Evolutionary conservation across 352 stramenopile species (phyloP).

Genomic region (Pythium graminicola): DNA sequence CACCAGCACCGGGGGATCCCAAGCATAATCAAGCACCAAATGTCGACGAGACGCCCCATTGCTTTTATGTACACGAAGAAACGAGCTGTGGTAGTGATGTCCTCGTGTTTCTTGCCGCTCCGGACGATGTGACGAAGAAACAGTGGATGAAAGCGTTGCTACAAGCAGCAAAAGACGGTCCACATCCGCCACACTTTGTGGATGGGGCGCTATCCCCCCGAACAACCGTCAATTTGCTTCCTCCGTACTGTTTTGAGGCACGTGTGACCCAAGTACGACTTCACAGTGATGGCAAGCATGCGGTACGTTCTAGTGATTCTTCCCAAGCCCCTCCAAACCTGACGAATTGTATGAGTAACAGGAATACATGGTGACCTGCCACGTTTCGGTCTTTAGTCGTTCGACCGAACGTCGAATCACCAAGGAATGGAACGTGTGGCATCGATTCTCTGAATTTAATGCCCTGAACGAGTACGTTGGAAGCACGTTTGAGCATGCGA

Average conservation of each 20-base stretch:
- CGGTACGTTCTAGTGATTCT: slow-evolving; percentile 22
- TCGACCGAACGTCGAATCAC: slow-evolving; percentile 33
- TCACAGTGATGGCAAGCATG: slow-evolving; percentile 40
- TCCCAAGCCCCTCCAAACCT: not conserved
- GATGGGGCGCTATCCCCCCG: slow-evolving; percentile 35
- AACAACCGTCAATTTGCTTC: slow-evolving; percentile 26
- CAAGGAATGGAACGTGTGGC: slow-evolving; percentile 63
- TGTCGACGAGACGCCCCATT: slow-evolving; percentile 43
- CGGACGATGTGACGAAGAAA: slow-evolving; percentile 45
- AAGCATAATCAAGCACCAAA: slow-evolving; percentile 35
- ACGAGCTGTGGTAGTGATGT: slow-evolving; percentile 27
- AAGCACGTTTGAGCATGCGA: too few species aligned
- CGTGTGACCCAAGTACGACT: slow-evolving; percentile 24
- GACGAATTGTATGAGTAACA: slow-evolving; percentile 13
- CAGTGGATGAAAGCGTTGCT: slow-evolving; percentile 43
- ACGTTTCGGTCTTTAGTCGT: slow-evolving; percentile 50
- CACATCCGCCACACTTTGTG: slow-evolving; percentile 35
- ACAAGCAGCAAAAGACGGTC: slow-evolving; percentile 38
- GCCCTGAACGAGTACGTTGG: slow-evolving; percentile 38
- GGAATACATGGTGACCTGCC: slow-evolving; percentile 64
- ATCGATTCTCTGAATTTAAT: slow-evolving; percentile 60
- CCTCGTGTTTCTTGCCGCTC: slow-evolving; percentile 33
- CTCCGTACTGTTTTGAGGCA: slow-evolving; percentile 20
- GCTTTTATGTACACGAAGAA: slow-evolving; percentile 51
- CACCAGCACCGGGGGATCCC: slow-evolving; percentile 43